Base-by-base conservation (phyloP, 2,329 filamentous ascomycete species). In the Periglandula ipomoeae region DNA sequence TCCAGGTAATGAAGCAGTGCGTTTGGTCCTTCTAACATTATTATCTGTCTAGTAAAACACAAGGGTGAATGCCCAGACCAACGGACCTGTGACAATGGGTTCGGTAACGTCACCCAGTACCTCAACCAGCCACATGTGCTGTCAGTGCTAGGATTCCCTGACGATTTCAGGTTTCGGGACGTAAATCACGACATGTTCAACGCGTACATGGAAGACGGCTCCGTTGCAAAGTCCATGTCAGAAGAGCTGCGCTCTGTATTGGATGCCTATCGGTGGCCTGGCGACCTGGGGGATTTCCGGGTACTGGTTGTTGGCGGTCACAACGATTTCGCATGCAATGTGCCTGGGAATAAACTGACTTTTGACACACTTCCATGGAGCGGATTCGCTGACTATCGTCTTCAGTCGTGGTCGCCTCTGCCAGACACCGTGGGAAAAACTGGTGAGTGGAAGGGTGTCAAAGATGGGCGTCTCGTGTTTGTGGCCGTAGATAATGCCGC, bases 131-230 rank as follows among this genome's bases (percentile, higher is more conserved):
- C 47, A 1, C 9, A 24, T 10, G 49, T 60, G 4, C 52, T 54
- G 20, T 23, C 46, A 9, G 54, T 54, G 15, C 57, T 61, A 23
- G 39, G 51, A 39, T 39, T 39, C n/a, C 19, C 37, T 9, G 49
- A 61, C 3, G 56, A 56, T 39, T 76, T 80, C 56, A 78, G 75
- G 61, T 95, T 91, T 67, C 85, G 93, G 13, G 9, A 9, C 20
- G 9, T 11, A 27, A 27, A 10, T 6, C 10, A 22, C n/a, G 17
- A 23, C n/a, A 15, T 24, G 13, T 8, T 6, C 22, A 5, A 7
- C 5, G 24, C 40, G 20, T 43, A 15, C 40, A 20, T 9, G 13
- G 19, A 4, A 22, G 17, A 9, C 11, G 30, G 37, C 11, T n/a
- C 15, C 27, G 22, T 11, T 17, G 19, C 8, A 5, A 15, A 20